These are phyloP conservation scores for Xenosphaeropsis pyriputrescens DNA, from an alignment of 2,329 filamentous ascomycete species.

Conservation along the genomic window DNA sequence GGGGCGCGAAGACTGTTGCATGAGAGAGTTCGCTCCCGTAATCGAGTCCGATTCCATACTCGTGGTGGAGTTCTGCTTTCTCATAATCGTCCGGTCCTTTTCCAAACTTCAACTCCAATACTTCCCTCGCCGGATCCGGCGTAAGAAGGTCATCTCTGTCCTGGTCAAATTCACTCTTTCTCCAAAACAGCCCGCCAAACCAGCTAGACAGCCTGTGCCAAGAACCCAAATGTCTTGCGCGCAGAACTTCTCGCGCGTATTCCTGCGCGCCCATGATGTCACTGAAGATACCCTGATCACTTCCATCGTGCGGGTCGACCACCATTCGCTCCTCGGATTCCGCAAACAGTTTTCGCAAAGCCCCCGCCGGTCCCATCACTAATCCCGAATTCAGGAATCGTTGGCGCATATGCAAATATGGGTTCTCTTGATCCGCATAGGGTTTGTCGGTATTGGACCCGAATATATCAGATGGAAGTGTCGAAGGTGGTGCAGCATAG, in stretches of 20 bases:
- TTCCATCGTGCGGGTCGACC: background rate
- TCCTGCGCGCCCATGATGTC: slow-evolving; percentile 38
- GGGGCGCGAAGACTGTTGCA: slow-evolving; percentile 3
- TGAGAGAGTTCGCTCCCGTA: slow-evolving; percentile 4
- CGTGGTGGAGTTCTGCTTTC: slow-evolving; percentile 2
- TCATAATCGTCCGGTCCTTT: background rate
- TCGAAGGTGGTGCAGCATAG: slow-evolving; percentile 32
- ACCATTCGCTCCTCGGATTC: slow-evolving; percentile 1
- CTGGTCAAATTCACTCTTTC: slow-evolving; percentile 4
- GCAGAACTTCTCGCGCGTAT: slow-evolving; percentile 27
- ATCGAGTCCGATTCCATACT: slow-evolving; percentile 6
- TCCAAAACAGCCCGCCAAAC: background rate
- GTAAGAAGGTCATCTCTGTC: slow-evolving; percentile 21
- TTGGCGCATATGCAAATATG: slow-evolving; percentile 3
- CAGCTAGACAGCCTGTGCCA: background rate
- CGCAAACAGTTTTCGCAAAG: slow-evolving; percentile 3
- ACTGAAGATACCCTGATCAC: slow-evolving; percentile 19
- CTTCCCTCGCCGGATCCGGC: slow-evolving; percentile 14
- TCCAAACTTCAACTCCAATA: slow-evolving; percentile 4
- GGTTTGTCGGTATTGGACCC: slow-evolving; percentile 12
- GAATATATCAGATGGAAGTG: slow-evolving; percentile 31
- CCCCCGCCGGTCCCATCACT: slow-evolving; percentile 5
- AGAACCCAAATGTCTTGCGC: slow-evolving; percentile 14
- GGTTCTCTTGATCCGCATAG: slow-evolving; percentile 2
- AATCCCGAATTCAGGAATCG: slow-evolving; percentile 7